Evolutionary conservation across 441 rosid genomes (phyloP).

Genomic region (Francoa sonchifolia): DNA sequence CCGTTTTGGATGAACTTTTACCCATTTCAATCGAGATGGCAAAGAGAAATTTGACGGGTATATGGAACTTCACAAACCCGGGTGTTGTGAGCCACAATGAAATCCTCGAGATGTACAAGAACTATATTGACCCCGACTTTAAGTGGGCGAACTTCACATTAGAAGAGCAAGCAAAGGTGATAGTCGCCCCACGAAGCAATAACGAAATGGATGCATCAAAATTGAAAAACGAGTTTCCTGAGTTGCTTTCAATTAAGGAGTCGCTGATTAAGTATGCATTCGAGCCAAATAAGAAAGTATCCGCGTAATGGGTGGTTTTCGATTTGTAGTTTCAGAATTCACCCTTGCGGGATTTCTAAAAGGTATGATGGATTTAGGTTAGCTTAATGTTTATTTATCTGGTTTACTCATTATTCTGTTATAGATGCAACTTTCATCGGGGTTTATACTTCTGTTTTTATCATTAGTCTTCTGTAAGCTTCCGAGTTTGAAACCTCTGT

Average conservation of each 20-base stretch:
- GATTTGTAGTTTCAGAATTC: conserved; percentile 4
- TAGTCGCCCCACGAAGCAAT: conserved; percentile 80
- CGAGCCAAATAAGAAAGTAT: conserved; percentile 61
- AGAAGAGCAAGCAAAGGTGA: conserved; percentile 90
- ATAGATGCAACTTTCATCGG: too few relatives aligned
- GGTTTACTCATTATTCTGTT: conserved; percentile 6
- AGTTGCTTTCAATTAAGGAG: conserved; percentile 65
- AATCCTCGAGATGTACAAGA: conserved; percentile 89
- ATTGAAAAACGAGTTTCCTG: conserved; percentile 79
- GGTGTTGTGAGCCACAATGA: conserved; percentile 85
- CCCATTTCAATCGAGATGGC: conserved; percentile 91
- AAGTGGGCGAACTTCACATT: conserved; percentile 62
- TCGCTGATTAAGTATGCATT: conserved; percentile 67
- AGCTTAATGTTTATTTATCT: conserved; percentile 11
- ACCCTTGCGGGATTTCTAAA: too few relatives aligned
- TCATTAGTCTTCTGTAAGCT: too few relatives aligned
- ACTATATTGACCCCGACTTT: conserved; percentile 50
- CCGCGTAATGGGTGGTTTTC: conserved; percentile 6
- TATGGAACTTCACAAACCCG: conserved; percentile 94
- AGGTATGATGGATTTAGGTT: too few relatives aligned
- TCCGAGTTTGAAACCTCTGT: too few relatives aligned
- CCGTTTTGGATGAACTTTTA: conserved; percentile 72
- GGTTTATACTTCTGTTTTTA: too few relatives aligned
- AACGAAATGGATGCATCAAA: conserved; percentile 79
- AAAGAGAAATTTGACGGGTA: conserved; percentile 68